Evolutionary conservation across 306 rosid species (phyloP).

Genomic region (Glycine tomentella): DNA sequence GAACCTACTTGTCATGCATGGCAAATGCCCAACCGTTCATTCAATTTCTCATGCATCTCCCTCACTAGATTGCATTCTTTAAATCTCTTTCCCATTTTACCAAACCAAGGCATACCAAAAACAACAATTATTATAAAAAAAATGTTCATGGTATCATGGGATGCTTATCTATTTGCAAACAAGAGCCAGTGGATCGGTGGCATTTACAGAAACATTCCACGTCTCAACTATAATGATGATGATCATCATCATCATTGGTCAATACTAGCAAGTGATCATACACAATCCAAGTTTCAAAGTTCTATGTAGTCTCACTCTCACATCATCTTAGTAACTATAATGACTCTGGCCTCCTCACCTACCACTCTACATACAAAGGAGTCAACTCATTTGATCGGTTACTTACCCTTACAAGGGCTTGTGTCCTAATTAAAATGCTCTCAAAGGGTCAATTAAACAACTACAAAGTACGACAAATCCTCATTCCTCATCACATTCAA

Average conservation of each 20-base stretch:
- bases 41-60: slow-evolving; percentile 14
- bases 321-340: neutral
- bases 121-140: neutral
- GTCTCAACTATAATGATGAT: neutral
- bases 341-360: slow-evolving; percentile 24
- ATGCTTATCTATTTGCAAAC: slow-evolving; percentile 29
- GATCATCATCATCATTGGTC: neutral
- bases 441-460: slow-evolving; percentile 29
- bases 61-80: neutral
- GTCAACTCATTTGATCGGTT: slow-evolving; percentile 21
- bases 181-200: neutral
- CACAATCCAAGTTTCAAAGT: slow-evolving; percentile 32
- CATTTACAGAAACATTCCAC: slow-evolving; percentile 24
- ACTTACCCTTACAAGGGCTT: slow-evolving; percentile 35
- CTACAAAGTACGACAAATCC: slow-evolving; percentile 7
- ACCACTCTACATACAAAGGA: slow-evolving; percentile 41
- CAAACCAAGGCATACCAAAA: neutral
- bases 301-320: slow-evolving; percentile 4
- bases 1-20: neutral
- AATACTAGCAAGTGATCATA: slow-evolving; percentile 3
- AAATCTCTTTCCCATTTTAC: neutral
- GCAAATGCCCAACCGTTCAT: slow-evolving; percentile 1
- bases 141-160: neutral
- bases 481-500: slow-evolving; percentile 29
- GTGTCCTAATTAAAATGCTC: slow-evolving; percentile 39